A percentile compares a stretch with the other conserved stretches of the same genome.
Conservation (phyloP, 192 early-diverging fungal genomes). For the Allomyces arbusculus region DNA sequence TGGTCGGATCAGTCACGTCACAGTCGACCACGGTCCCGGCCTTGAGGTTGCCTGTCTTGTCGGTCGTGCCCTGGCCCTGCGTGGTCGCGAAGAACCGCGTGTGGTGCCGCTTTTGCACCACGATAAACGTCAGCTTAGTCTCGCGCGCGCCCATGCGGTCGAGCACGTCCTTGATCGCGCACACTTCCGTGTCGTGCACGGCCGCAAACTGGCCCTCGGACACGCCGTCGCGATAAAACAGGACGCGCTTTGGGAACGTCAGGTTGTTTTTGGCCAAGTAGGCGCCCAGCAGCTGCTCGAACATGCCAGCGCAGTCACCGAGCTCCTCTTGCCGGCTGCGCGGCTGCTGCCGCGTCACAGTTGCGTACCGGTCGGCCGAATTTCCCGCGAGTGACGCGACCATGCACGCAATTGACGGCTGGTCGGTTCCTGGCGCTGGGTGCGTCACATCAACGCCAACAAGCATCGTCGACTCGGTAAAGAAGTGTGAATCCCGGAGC, state of each 20-base stretch:
- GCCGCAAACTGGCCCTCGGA: conserved; percentile 68
- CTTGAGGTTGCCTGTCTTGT: conserved; percentile 28
- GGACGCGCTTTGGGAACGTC: conserved; percentile 32
- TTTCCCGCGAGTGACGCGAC: conserved; percentile 40
- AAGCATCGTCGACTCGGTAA: conserved; percentile 50
- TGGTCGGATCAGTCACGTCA: conserved; percentile 29
- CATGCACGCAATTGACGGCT: conserved; percentile 35
- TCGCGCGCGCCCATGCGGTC: conserved; percentile 41
- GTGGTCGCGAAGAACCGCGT: conserved; percentile 33
- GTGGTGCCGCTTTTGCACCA: conserved; percentile 80
- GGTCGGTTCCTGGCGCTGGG: conserved; percentile 45
- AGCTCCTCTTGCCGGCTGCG: conserved; percentile 25
- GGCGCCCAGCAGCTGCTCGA: conserved; percentile 28
- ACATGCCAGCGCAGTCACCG: conserved; percentile 27
- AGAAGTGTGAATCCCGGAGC: conserved; percentile 40
- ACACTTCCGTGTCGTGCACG: conserved; percentile 51
- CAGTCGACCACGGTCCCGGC: conserved; percentile 37
- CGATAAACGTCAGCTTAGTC: conserved; percentile 58
- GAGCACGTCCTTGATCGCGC: conserved; percentile 45
- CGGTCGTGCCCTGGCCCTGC: conserved; percentile 14
- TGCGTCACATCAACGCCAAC: conserved; percentile 86
- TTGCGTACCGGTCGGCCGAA: conserved; percentile 27
- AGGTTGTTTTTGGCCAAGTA: conserved; percentile 29
- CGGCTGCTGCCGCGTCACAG: conserved; percentile 24
- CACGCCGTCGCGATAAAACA: conserved; percentile 55